Conservation (phyloP, 139 green algal species). For the Trebouxia sp. region DNA sequence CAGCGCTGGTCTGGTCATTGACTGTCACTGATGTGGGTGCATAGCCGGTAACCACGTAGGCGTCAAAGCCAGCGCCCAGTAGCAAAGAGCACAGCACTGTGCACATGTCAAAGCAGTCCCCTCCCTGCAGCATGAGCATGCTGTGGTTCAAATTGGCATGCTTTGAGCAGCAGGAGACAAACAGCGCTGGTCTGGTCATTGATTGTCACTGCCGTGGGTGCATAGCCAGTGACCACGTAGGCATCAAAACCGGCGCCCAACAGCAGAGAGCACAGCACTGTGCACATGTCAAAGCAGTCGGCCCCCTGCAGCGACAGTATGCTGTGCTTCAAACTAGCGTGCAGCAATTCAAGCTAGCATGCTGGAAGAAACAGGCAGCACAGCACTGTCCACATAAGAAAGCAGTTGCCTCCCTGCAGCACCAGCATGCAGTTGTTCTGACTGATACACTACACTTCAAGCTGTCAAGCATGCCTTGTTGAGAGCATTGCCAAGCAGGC, state of each 20-base stretch:
- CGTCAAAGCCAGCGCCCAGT: constrained; percentile 77
- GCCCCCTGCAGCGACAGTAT: constrained; percentile 49
- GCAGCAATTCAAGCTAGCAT: not conserved
- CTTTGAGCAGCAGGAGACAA: too few species aligned
- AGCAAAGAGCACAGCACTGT: constrained; percentile 73
- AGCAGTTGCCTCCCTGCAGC: too few species aligned
- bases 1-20: constrained; percentile 21
- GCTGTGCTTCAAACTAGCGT: not conserved
- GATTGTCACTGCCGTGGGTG: constrained; percentile 8
- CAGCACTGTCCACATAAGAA: too few species aligned
- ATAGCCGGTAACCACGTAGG: constrained; percentile 78
- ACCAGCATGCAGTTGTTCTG: too few species aligned
- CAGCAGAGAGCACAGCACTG: constrained; percentile 72
- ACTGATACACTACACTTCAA: too few species aligned
- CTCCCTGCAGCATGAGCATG: too few species aligned
- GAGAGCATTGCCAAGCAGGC: too few species aligned
- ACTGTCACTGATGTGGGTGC: constrained; percentile 12
- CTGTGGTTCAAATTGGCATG: too few species aligned
- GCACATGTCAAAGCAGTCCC: constrained; percentile 83
- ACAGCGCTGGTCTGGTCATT: constrained; percentile 21
- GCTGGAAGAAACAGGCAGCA: too few species aligned
- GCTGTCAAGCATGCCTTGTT: too few species aligned
- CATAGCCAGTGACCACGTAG: constrained; percentile 75
- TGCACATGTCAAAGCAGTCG: constrained; percentile 84
- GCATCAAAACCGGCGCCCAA: constrained; percentile 80